Evolutionary conservation across 176 grass and related monocot species (phyloP).

Genomic region (Tuctoria greenei): DNA sequence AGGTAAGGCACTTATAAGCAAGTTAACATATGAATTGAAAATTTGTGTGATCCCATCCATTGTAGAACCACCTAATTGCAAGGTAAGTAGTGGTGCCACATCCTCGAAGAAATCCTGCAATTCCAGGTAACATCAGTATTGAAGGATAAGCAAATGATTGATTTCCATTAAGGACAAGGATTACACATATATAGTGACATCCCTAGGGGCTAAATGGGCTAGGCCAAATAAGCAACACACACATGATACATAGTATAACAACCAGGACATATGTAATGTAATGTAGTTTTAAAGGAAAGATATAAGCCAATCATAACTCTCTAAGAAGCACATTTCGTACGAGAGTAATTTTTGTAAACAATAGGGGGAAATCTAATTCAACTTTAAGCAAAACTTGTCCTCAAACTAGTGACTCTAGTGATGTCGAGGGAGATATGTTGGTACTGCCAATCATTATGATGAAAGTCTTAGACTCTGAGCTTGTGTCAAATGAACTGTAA

Average conservation of each 20-base stretch:
- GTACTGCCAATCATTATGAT: slow-evolving; percentile 17
- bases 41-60: slow-evolving; percentile 86
- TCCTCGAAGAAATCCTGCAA: slow-evolving; percentile 97
- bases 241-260: too few relatives aligned
- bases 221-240: too few relatives aligned
- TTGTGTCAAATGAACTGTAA: slow-evolving; percentile 15
- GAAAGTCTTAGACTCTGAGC: neutral
- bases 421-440: neutral
- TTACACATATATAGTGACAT: too few relatives aligned
- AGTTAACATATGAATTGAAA: slow-evolving; percentile 79
- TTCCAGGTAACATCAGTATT: slow-evolving; percentile 1
- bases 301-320: slow-evolving; percentile 1
- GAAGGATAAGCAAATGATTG: too few relatives aligned
- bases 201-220: too few relatives aligned
- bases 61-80: slow-evolving; percentile 84
- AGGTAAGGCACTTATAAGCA: slow-evolving; percentile 84
- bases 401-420: neutral
- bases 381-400: slow-evolving; percentile 2
- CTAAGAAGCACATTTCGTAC: slow-evolving; percentile 13
- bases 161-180: too few relatives aligned
- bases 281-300: slow-evolving; percentile 15
- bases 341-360: neutral
- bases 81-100: slow-evolving; percentile 77
- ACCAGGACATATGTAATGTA: slow-evolving; percentile 6
- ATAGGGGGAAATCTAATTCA: neutral